phyloP scores from a whole-genome alignment of 1,284 basidiomycete genomes.

The Melanopsichium pennsylvanicum region DNA sequence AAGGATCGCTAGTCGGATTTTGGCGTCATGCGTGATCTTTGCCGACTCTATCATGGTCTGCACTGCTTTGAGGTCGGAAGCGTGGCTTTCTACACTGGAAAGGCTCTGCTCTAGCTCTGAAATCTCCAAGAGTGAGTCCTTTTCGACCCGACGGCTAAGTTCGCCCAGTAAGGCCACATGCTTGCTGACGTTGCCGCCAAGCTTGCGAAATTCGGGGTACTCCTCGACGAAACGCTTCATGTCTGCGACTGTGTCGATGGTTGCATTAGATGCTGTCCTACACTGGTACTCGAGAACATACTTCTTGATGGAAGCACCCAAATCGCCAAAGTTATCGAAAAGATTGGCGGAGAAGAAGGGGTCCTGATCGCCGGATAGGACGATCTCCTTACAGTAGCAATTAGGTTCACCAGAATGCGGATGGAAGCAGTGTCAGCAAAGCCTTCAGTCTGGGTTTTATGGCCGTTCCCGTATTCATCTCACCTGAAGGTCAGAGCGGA shows the following conservation, averaged over 20 bases:
- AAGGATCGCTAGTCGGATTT: conserved; percentile 89
- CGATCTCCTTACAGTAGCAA: conserved; percentile 78
- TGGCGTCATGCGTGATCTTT: conserved; percentile 79
- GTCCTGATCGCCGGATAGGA: conserved; percentile 88
- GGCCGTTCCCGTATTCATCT: no score
- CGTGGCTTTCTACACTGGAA: conserved; percentile 83
- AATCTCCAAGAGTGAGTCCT: conserved; percentile 78
- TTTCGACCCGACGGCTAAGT: conserved; percentile 85
- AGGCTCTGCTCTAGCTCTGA: conserved; percentile 96
- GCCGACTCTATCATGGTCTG: conserved; percentile 67
- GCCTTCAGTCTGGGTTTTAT: no score
- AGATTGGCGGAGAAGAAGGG: conserved; percentile 92
- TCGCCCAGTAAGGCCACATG: conserved; percentile 97
- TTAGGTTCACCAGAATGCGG: no score
- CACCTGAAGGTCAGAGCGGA: conserved; percentile 81
- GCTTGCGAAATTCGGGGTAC: conserved; percentile 94
- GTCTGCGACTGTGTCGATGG: conserved; percentile 94
- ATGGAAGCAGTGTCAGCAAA: no score
- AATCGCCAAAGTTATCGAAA: conserved; percentile 94
- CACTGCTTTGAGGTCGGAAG: conserved; percentile 76
- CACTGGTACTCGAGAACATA: conserved; percentile 96
- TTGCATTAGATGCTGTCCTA: conserved; percentile 75
- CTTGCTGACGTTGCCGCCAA: conserved; percentile 97
- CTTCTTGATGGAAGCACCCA: conserved; percentile 88
- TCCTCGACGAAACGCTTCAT: conserved; percentile 84